Evolutionary conservation across 495 filamentous ascomycete genomes (phyloP), one percentile per base, ranked within the genome.

Genomic region (Aspergillus baeticus): DNA sequence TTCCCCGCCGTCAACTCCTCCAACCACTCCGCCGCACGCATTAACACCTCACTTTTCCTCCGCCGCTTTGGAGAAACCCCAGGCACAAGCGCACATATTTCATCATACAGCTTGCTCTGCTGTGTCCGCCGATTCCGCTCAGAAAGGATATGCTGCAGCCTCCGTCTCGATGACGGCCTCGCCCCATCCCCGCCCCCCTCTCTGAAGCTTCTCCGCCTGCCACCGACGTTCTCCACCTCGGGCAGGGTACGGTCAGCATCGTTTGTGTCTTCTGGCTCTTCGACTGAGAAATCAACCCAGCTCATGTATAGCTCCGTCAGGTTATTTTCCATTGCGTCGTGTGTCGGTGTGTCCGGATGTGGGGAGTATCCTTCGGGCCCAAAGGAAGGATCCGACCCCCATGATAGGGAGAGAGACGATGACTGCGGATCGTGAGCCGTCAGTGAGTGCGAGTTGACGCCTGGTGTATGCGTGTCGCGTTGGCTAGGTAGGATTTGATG

Each of bases 61-160:
- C 29, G 14, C 29, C 33, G 46, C 46, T 49, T 33, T 2, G 15
- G 14, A 37, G 7, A 22, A 10, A 49, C 46, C 13, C 29, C 29
- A 4, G 33, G 17, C 14, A 22, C 10, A 36, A 49, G 33, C 10
- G 29, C 20, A 17, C 29, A 49, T 20, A 37, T 18, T 31, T 49
- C 33, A 10, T 49, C 29, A 23, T 49, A 49, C 8, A 49, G 46
- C 20, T 36, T 36, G 35, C 33, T 36, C 14, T 49, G 46, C 46
- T 35, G 44, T n/a, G 31, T 47, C 15, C 39, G 20, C 15, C 20
- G 26, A 34, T 31, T 39, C 29, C 43, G 36, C 20, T 48, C 53
- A 8, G 53, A 38, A 20, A 29, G 6, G 31, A 34, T 29, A 14
- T 48, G 13, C 26, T 31, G 22, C 15, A 43, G 41, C 23, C 18